Evolutionary conservation across 192 early-diverging fungal genomes (phyloP), one percentile per base, ranked within the genome.

Genomic region (Diversispora epigaea): DNA sequence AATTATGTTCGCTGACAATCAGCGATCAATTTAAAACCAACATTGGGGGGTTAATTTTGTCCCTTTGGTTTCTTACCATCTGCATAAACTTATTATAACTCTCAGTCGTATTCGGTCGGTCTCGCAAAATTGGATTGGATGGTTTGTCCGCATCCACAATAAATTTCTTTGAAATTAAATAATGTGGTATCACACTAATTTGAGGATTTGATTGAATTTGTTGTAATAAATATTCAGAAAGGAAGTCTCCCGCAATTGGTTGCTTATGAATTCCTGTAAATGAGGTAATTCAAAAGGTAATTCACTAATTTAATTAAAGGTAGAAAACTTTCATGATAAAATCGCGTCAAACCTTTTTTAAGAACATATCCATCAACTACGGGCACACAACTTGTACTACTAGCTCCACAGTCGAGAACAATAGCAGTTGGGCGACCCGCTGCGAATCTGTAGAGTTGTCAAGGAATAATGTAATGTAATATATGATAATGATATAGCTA

Each of bases 281-380:
- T 8, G 0, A 61, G 1, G 14, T 0, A 5, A 10, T 10, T 52
- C 17, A 8, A 17, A 52, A 71, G 61, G 17, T 19, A 65, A 55
- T 46, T 44, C 10, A 60, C 54, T n/a, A 39, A 46, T 56, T 52
- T 52, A n/a, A n/a, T 52, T 10, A 52, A 52, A 15, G 50, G n/a
- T n/a, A n/a, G n/a, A n/a, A 52, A 52, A 3, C 10, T 4, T 52
- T 11, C 17, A 52, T 52, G 50, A 1, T 3, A 4, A 52, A 52
- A 52, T 0, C 50, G 8, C 22, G 43, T 58, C 57, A 71, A 62
- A 79, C 91, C 93, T 83, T 98, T 97, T 77, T 94, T 95, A 52
- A 99, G 80, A 17, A 95, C 94, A 78, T 91, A 98, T 44, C 98
- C 98, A 77, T 99, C 98, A 77, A 91, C 93, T 14, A 99, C 98